Evolutionary conservation across 371 early-diverging fungal genomes (phyloP).

Genomic region (Choanephora cucurbitarum): DNA sequence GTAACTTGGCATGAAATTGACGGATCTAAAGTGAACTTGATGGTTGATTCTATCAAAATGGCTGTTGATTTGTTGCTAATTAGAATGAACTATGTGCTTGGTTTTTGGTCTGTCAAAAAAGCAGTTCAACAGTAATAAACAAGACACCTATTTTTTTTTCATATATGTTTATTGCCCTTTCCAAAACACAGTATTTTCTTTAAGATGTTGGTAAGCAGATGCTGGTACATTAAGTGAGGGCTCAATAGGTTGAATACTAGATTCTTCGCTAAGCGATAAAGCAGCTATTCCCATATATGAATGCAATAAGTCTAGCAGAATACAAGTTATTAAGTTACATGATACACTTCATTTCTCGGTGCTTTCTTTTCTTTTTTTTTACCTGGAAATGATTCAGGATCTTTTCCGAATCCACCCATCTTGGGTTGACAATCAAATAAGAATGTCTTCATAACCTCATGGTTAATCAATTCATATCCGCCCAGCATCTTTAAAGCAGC

Average conservation of each 20-base stretch:
- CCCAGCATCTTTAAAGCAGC: constrained; percentile 74
- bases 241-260: constrained; percentile 54
- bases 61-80: constrained; percentile 85
- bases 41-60: constrained; percentile 89
- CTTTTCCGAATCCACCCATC: constrained; percentile 85
- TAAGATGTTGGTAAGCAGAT: constrained; percentile 31
- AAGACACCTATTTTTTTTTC: not conserved
- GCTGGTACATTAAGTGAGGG: constrained; percentile 61
- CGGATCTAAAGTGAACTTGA: constrained; percentile 88
- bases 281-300: constrained; percentile 88
- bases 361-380: constrained; percentile 10
- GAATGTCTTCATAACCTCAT: constrained; percentile 55
- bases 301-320: constrained; percentile 59
- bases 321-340: not conserved
- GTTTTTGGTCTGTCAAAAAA: constrained; percentile 69
- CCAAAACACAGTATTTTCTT: constrained; percentile 29
- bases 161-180: constrained; percentile 75
- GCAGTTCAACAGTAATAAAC: constrained; percentile 1
- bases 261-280: constrained; percentile 61
- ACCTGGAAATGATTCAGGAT: constrained; percentile 65
- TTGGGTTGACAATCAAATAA: constrained; percentile 62
- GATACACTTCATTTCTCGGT: not conserved
- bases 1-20: constrained; percentile 97
- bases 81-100: constrained; percentile 82
- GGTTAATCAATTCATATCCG: constrained; percentile 66